Evolutionary conservation across 176 grass and related monocot genomes (phyloP), one percentile per base, ranked within the genome.

Genomic region (Stipa capillata): DNA sequence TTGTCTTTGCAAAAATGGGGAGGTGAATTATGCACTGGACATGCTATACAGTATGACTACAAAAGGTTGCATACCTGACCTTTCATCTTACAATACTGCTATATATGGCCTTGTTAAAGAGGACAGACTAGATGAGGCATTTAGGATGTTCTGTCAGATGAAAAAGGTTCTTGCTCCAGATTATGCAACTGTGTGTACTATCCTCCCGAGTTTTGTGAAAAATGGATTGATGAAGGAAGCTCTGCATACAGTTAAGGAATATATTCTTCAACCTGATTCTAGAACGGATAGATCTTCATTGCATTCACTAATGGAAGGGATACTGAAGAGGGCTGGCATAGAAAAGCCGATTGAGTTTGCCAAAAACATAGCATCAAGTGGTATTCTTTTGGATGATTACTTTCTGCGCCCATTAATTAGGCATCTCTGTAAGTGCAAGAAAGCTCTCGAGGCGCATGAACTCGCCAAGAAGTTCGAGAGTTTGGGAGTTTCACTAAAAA

Each of bases 1-100:
- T 74, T 94, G 92, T 79, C 93, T 98, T 42, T 91, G 87, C 76
- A 98, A 92, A 95, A 94, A 98, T 72, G 92, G 96, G 8, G 88
- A 91, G 78, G 80, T 93, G 43, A 87, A 93, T 25, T 62, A 28
- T 79, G 96, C 96, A 71, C 17, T 98, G 67, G 79, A 87, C 42
- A 82, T 89, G 78, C 79, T 98, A 12, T 90, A 95, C 40, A 83
- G 68, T 50, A 98, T 98, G 89, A 87, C 85, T n/a, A 76, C 27
- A 28, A 87, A 90, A 67, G 90, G 58, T 51, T 85, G 84, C 51
- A 56, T 85, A 63, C 96, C 96, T 50, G 92, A 98, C 51, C 80
- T 85, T 75, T 73, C 93, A 78, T 98, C 92, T 81, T 98, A 98
- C 81, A 98, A 95, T 72, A 93, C 87, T 68, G 67, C 90, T 60